Percentiles rank a stretch among this genome's conserved stretches.
These are phyloP conservation scores for Trametes meyenii DNA, from an alignment of 768 basidiomycete species.

Conservation along the genomic window DNA sequence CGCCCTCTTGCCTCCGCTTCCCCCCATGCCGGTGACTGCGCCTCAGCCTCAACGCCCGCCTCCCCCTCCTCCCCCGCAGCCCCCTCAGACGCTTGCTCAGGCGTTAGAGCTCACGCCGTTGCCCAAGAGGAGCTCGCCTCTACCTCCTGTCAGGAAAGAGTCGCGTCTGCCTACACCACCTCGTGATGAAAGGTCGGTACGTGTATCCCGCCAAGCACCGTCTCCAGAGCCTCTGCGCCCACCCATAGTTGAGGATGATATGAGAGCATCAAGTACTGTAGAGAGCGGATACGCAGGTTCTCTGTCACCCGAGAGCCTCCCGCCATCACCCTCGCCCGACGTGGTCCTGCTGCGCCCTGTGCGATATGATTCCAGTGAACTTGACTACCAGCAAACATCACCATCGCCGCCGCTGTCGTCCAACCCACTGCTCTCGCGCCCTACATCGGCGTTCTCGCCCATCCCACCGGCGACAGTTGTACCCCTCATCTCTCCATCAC, in stretches of 20 bases:
- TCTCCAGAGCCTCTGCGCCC: not conserved
- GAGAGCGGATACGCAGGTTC: not conserved
- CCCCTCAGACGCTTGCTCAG: constrained; percentile 10
- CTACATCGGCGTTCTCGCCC: constrained; percentile 18
- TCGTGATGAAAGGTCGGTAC: constrained; percentile 1
- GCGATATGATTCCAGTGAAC: not conserved
- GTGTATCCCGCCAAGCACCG: not conserved
- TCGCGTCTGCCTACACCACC: constrained; percentile 16
- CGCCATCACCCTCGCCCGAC: not conserved
- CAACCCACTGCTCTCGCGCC: constrained; percentile 11
- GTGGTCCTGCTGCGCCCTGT: constrained; percentile 11
- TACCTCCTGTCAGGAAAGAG: constrained; percentile 13
- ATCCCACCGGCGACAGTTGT: not conserved
- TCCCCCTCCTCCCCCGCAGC: not conserved
- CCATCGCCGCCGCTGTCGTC: constrained; percentile 22
- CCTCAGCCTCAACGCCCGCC: constrained; percentile 1
- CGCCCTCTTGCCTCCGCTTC: constrained; percentile 6
- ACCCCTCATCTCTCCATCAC: constrained; percentile 7
- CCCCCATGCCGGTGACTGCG: not conserved
- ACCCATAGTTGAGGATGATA: not conserved
- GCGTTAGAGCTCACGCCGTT: constrained; percentile 13
- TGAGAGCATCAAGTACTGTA: not conserved
- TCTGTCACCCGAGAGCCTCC: not conserved
- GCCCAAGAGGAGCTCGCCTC: constrained; percentile 14
- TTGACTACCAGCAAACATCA: constrained; percentile 6